Base-by-base conservation (phyloP, 2,329 filamentous ascomycete species). In the Colletotrichum graminicola region DNA sequence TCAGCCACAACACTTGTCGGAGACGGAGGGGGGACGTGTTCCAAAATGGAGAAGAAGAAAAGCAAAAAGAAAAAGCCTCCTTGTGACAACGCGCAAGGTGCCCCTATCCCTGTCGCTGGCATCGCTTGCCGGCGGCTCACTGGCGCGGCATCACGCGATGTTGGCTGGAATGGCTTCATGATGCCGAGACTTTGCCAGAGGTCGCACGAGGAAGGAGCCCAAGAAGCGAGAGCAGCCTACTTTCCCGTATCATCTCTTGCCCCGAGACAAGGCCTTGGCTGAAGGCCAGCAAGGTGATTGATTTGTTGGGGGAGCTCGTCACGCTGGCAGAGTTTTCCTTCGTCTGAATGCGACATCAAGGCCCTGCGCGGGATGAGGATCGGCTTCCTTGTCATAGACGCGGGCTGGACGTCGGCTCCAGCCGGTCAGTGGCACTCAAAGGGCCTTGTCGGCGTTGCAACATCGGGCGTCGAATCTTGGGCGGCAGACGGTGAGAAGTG, bases 131-230 rank as follows among this genome's bases (percentile, higher is more conserved):
- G 34, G 34, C 34, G 34, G 34, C 34, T 36, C 34, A 36, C 34
- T 36, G 34, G 36, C 11, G 36, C 36, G 36, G 36, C 36, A 39
- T 71, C 52, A 68, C 65, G 68, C 65, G 59, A 71, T 71, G 32
- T 21, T 54, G 43, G 36, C 64, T 62, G 57, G 52, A 36, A 68
- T 71, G 65, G 39, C 52, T 71, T 59, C 36, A 71, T 71, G 43
- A 34, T 29, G 68, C 64, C 68, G 36, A 68, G 68, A 57, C 26
- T 1, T 68, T 59, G 26, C n/a, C 55, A 55, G 26, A 51, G 64
- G 2, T 68, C 52, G 34, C 26, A 71, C 60, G 26, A 56, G 64
- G 68, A 71, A 71, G 68, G 65, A 68, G 55, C 52, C 52, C 59
- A 60, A 71, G 68, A 68, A 26, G 39, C 12, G 23, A 23, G 11